Base-by-base conservation (phyloP, 805 yeast genomes). In the Debaryomyces maramus region DNA sequence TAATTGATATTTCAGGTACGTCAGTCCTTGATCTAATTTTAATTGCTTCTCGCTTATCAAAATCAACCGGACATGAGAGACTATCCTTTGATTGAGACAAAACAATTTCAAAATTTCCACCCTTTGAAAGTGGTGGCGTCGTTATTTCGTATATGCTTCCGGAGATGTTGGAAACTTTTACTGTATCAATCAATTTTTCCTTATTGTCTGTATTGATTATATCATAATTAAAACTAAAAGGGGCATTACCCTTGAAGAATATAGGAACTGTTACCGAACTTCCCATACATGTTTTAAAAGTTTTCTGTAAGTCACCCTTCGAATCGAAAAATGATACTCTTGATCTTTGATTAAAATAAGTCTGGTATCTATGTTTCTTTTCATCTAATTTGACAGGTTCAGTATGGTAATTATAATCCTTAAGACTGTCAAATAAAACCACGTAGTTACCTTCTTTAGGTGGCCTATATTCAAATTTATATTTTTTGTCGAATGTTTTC, bases 391-490 rank as follows among this genome's bases (percentile, higher is more conserved):
- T 32, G 35, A 60, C 67, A 45, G 55, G 69, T 6, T 65, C 65
- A 17, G 71, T 67, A 55, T 85, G 81, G 38, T 86, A 73, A 43
- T 77, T 75, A 18, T 42, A 41, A 53, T 88, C 96, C 26, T 76
- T 73, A 19, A 89, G 56, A 9, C 74, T 65, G 24, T 76, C 67
- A 61, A 93, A 87, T 20, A 78, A 80, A 40, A 91, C 83, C 21
- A 81, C 81, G 57, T 85, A 93, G 20, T 76, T 77, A 1, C 99
- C 99, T 50, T 88, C 96, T 3, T 73, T 67, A 2, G 80, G 74
- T 3, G 99, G 98, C 44, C 77, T 78, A 61, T 85, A 89, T 35
- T 76, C 72, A 51, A 85, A 80, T 5, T 55, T 50, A 47, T 53
- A 53, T 5, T 47, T 43, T 4, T 42, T 32, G 4, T 46, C 38